Evolutionary conservation across 768 basidiomycete species (phyloP).

Genomic region (Lactarius sanguifluus): DNA sequence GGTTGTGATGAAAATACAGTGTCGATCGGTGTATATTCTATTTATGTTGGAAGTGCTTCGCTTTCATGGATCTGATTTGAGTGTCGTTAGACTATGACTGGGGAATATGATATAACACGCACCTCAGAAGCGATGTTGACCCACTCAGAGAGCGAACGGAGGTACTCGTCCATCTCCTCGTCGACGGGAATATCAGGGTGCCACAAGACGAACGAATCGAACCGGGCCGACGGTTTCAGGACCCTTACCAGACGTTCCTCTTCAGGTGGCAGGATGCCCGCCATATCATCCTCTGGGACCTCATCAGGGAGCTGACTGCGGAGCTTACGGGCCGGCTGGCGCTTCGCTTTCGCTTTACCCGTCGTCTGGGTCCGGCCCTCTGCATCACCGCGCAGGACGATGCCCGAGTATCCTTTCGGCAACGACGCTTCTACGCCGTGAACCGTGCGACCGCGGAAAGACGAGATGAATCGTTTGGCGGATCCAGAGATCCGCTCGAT

Average conservation of each 20-base stretch:
- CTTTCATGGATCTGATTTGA: conserved; percentile 14
- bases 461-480: conserved; percentile 50
- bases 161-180: conserved; percentile 69
- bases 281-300: conserved; percentile 25
- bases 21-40: background rate
- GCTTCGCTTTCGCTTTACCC: conserved; percentile 36
- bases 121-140: conserved; percentile 63
- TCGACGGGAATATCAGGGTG: conserved; percentile 70
- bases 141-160: conserved; percentile 70
- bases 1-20: background rate
- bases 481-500: conserved; percentile 17
- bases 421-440: conserved; percentile 63
- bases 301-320: conserved; percentile 35
- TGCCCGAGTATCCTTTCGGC: conserved; percentile 66
- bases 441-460: conserved; percentile 75
- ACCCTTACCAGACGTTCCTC: conserved; percentile 35
- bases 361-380: conserved; percentile 19
- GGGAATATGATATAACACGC: conserved; percentile 24
- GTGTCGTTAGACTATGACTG: background rate
- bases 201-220: conserved; percentile 74
- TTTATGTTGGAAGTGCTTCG: background rate
- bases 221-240: conserved; percentile 52
- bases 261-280: conserved; percentile 26
- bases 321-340: conserved; percentile 31
- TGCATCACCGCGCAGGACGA: conserved; percentile 51